A percentile compares a stretch with the other conserved stretches of the same genome.
Evolutionary conservation across 1,139 yeast species (phyloP).

Genomic region (Wickerhamiella infanticola): DNA sequence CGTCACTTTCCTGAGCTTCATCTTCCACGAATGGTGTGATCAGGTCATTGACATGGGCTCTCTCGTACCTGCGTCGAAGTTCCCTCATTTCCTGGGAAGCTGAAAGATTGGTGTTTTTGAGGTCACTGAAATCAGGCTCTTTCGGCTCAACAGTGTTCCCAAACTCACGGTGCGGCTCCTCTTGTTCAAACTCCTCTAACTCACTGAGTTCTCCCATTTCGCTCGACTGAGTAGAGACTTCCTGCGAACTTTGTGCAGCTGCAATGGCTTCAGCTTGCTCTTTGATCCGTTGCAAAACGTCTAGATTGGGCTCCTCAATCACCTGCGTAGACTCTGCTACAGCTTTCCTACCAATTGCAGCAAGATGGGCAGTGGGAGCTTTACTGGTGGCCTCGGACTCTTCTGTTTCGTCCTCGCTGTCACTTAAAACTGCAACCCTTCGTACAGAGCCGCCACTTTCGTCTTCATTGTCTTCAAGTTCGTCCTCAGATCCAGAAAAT

Average conservation of each 20-base stretch:
- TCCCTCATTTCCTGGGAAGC: constrained; percentile 10
- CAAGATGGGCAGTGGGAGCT: background rate
- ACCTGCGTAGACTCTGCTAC: background rate
- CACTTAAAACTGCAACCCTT: background rate
- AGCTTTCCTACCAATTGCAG: background rate
- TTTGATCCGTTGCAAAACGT: background rate
- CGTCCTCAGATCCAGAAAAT: constrained; percentile 1
- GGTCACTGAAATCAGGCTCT: constrained; percentile 7
- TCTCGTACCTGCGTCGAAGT: constrained; percentile 9
- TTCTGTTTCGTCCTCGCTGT: background rate
- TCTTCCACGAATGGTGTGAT: constrained; percentile 34
- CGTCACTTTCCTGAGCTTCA: constrained; percentile 94
- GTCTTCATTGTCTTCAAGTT: constrained; percentile 11
- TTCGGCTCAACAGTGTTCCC: background rate
- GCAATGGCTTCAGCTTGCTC: background rate
- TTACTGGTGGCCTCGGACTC: background rate
- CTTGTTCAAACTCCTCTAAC: background rate
- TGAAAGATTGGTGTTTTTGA: constrained; percentile 5
- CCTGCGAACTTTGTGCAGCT: background rate
- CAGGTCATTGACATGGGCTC: constrained; percentile 7
- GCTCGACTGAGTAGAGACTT: background rate
- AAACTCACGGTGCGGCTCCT: background rate
- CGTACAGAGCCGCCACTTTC: background rate
- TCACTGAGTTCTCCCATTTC: background rate
- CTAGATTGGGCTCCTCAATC: background rate